Evolutionary conservation across 1,284 basidiomycete genomes (phyloP).

Genomic region (Amylostereum chailletii): DNA sequence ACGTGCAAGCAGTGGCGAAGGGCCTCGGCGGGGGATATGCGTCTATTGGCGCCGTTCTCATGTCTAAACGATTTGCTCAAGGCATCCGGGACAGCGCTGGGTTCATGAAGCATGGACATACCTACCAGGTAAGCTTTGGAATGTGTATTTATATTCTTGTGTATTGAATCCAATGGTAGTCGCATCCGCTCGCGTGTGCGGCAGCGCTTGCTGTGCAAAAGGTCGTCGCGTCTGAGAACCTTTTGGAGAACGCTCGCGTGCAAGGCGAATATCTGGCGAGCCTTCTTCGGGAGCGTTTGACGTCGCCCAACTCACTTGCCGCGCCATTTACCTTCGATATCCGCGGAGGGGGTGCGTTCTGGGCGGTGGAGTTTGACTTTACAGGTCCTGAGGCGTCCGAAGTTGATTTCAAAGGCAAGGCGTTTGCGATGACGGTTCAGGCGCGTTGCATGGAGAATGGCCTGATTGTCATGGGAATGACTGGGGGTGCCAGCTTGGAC

Average conservation of each 20-base stretch:
- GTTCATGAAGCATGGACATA: slow-evolving; percentile 78
- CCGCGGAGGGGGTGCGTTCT: slow-evolving; percentile 75
- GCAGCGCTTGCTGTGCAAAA: slow-evolving; percentile 75
- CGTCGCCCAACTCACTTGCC: slow-evolving; percentile 42
- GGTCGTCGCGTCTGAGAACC: slow-evolving; percentile 58
- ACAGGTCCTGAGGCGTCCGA: slow-evolving; percentile 26
- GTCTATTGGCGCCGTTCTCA: slow-evolving; percentile 73
- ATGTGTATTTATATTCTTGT: too few species aligned
- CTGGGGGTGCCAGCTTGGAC: slow-evolving; percentile 58
- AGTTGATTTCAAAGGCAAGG: slow-evolving; percentile 40
- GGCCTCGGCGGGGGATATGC: slow-evolving; percentile 83
- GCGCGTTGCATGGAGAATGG: slow-evolving; percentile 56
- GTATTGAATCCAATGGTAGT: slow-evolving; percentile 26
- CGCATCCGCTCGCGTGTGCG: slow-evolving; percentile 66
- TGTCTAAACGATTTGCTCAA: slow-evolving; percentile 62
- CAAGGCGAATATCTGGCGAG: slow-evolving; percentile 56
- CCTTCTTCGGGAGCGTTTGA: slow-evolving; percentile 47
- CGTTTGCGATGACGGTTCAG: slow-evolving; percentile 58
- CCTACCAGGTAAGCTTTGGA: slow-evolving; percentile 54
- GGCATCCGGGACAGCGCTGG: slow-evolving; percentile 61
- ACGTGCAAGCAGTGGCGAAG: slow-evolving; percentile 81
- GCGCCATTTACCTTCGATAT: slow-evolving; percentile 67
- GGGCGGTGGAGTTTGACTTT: slow-evolving; percentile 77
- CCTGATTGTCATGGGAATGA: slow-evolving; percentile 63
- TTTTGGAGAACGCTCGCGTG: slow-evolving; percentile 55